Evolutionary conservation across 352 stramenopile species (phyloP).

Genomic region (Aphanomyces cochlioides): DNA sequence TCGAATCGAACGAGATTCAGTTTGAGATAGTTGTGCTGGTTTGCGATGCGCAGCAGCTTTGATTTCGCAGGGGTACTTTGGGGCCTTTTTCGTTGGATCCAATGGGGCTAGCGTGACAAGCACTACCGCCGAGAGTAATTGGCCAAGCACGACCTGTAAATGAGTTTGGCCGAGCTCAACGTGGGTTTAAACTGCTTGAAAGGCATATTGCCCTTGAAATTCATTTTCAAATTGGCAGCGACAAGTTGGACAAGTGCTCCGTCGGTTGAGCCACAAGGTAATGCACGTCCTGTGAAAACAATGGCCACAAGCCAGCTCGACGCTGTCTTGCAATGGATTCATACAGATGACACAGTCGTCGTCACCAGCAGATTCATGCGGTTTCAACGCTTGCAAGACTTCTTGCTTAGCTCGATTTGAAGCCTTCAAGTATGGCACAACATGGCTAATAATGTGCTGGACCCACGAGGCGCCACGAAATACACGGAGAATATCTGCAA

Average conservation of each 20-base stretch:
- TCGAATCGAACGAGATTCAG: not conserved
- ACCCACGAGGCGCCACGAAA: not conserved
- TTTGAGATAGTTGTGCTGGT: no score
- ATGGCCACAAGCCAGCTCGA: constrained; percentile 43
- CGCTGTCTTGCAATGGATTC: not conserved
- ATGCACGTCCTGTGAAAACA: constrained; percentile 69
- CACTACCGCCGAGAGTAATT: not conserved
- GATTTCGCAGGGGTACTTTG: not conserved
- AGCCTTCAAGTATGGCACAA: not conserved
- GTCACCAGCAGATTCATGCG: not conserved
- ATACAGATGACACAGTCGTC: not conserved
- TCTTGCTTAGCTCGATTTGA: not conserved
- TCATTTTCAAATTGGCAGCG: constrained; percentile 28
- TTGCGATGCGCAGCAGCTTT: not conserved
- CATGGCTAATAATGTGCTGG: not conserved
- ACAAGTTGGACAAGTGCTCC: constrained; percentile 69
- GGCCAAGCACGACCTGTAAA: not conserved
- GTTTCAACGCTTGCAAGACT: not conserved
- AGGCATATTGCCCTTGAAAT: not conserved
- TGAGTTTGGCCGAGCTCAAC: not conserved
- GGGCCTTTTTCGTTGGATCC: not conserved
- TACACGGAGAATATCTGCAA: not conserved
- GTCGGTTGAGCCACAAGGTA: constrained; percentile 69
- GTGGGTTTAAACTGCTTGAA: not conserved
- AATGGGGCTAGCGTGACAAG: not conserved